Evolutionary conservation across 2,329 filamentous ascomycete species (phyloP).

Genomic region (Madurella fahalii): DNA sequence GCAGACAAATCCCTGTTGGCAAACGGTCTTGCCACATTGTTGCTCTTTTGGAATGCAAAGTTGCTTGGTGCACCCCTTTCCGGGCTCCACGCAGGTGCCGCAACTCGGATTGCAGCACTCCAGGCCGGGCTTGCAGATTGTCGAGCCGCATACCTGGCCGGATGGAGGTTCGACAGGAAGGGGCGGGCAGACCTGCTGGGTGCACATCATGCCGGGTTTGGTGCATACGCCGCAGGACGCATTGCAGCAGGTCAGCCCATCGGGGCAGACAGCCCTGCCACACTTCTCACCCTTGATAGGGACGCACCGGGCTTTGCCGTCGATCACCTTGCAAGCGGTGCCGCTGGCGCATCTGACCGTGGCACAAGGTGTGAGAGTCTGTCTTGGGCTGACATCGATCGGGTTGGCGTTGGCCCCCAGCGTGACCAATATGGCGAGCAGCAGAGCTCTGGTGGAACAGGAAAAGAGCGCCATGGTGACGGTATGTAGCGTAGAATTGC

Average conservation of each 20-base stretch:
- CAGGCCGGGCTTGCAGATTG: conserved; percentile 11
- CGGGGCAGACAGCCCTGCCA: conserved; percentile 16
- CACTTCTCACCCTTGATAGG: conserved; percentile 11
- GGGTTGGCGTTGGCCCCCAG: conserved; percentile 16
- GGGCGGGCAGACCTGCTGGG: conserved; percentile 16
- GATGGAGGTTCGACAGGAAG: not conserved
- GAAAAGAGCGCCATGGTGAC: conserved; percentile 6
- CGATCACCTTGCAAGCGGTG: conserved; percentile 17
- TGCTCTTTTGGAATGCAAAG: conserved; percentile 15
- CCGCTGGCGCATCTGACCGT: conserved; percentile 13
- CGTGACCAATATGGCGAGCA: conserved; percentile 13
- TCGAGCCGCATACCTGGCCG: conserved; percentile 10
- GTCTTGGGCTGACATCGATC: not conserved
- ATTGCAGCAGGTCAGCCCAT: conserved; percentile 24
- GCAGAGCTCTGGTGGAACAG: conserved; percentile 5
- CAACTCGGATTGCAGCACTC: conserved; percentile 23
- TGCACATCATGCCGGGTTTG: conserved; percentile 20
- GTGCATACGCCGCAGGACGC: conserved; percentile 21
- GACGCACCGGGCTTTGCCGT: conserved; percentile 16
- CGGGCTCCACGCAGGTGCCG: conserved; percentile 22
- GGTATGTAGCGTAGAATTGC: not conserved
- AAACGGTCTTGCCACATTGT: conserved; percentile 21
- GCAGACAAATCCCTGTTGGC: conserved; percentile 15
- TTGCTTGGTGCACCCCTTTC: conserved; percentile 18
- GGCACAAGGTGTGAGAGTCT: conserved; percentile 12